These are phyloP conservation scores for Akebia trifoliata DNA, from an alignment of 164 flowering plant genomes.

Conservation along the genomic window DNA sequence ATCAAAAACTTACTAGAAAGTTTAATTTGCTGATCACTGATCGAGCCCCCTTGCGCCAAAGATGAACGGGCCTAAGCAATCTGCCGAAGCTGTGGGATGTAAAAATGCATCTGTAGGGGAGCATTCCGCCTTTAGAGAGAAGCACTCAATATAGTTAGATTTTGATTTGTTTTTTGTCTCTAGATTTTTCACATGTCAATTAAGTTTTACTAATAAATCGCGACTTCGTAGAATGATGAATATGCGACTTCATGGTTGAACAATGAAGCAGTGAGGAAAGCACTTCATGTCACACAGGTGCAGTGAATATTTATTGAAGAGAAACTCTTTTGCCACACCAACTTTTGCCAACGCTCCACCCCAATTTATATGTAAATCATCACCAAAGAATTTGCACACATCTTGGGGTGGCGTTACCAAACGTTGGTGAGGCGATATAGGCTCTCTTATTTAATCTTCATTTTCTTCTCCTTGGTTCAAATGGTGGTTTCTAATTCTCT, in stretches of 20 bases:
- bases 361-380: too few species aligned
- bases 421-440: too few species aligned
- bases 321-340: too few species aligned
- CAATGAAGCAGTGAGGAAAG: constrained; percentile 62
- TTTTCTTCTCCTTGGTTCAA: too few species aligned
- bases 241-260: constrained; percentile 88
- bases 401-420: too few species aligned
- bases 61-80: constrained; percentile 5
- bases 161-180: too few species aligned
- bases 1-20: too few species aligned
- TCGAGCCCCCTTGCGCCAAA: background rate
- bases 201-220: background rate
- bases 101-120: constrained; percentile 2
- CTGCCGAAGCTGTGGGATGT: constrained; percentile 8
- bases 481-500: constrained; percentile 3
- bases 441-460: too few species aligned
- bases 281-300: constrained; percentile 75
- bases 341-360: too few species aligned
- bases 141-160: too few species aligned
- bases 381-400: too few species aligned
- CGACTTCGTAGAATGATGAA: constrained; percentile 56
- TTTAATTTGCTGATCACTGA: too few species aligned
- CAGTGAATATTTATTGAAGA: background rate
- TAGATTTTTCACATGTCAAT: background rate
- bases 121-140: background rate